Evolutionary conservation across 2,329 filamentous ascomycete species (phyloP).

Genomic region (Monilinia fructicola): DNA sequence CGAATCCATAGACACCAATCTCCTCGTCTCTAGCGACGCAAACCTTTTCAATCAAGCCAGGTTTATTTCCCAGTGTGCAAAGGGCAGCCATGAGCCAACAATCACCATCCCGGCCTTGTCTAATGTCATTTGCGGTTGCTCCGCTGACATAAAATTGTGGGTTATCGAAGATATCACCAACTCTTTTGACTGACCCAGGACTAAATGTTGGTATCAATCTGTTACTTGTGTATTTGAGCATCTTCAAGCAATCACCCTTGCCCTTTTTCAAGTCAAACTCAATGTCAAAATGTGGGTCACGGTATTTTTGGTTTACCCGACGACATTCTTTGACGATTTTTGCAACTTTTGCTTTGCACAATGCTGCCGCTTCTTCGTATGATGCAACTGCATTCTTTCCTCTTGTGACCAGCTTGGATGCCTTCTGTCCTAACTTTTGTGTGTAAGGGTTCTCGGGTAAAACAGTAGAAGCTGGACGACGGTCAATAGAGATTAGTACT

Average conservation of each 20-base stretch:
- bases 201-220: background rate
- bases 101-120: slow-evolving; percentile 75
- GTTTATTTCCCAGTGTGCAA: slow-evolving; percentile 62
- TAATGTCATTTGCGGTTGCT: slow-evolving; percentile 70
- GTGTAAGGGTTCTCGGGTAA: slow-evolving; percentile 68
- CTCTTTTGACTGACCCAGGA: slow-evolving; percentile 54
- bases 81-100: slow-evolving; percentile 85
- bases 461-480: slow-evolving; percentile 58
- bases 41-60: slow-evolving; percentile 49
- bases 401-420: slow-evolving; percentile 53
- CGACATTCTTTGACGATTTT: slow-evolving; percentile 66
- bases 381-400: slow-evolving; percentile 61
- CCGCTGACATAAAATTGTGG: slow-evolving; percentile 76
- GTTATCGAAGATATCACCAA: slow-evolving; percentile 69
- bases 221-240: slow-evolving; percentile 38
- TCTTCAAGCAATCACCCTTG: slow-evolving; percentile 52
- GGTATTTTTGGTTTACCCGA: slow-evolving; percentile 80
- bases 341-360: slow-evolving; percentile 64
- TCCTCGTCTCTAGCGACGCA: slow-evolving; percentile 44
- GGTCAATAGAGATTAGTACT: slow-evolving; percentile 1
- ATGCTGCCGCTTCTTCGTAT: slow-evolving; percentile 69
- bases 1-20: slow-evolving; percentile 84
- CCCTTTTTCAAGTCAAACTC: slow-evolving; percentile 69
- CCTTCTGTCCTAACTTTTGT: slow-evolving; percentile 57
- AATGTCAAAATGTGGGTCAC: slow-evolving; percentile 83